Evolutionary conservation across 345 rosid species (phyloP).

Genomic region (Excoecaria cochinchinensis): DNA sequence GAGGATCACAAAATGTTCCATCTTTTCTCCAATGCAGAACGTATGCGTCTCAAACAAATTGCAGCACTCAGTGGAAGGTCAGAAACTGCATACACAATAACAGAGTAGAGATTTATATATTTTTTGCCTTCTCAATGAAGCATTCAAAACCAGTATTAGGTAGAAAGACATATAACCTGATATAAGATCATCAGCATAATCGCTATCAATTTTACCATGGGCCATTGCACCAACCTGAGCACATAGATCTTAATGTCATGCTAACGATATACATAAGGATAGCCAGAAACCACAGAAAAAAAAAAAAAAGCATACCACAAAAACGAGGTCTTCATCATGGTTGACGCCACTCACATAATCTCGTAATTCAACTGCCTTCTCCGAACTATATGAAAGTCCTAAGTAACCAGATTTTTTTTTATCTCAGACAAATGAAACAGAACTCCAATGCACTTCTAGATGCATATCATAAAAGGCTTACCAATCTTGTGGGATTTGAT

Average conservation of each 20-base stretch:
- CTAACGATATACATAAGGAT: not conserved
- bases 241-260: not conserved
- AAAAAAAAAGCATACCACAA: not conserved
- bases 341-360: constrained; percentile 2
- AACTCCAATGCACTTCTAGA: not conserved
- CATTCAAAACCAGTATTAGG: not conserved
- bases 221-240: constrained; percentile 9
- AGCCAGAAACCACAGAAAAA: not conserved
- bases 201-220: constrained; percentile 42
- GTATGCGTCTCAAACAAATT: constrained; percentile 7
- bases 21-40: constrained; percentile 3
- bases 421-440: not conserved
- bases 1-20: constrained; percentile 5
- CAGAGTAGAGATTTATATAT: too few species aligned
- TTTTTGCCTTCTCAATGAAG: not conserved
- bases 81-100: constrained; percentile 9
- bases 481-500: constrained; percentile 1
- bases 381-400: constrained; percentile 5
- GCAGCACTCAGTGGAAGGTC: constrained; percentile 16
- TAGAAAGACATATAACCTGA: constrained; percentile 38
- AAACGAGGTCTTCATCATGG: constrained; percentile 3
- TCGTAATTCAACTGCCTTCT: not conserved
- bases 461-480: not conserved
- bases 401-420: not conserved
- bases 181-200: constrained; percentile 60